Conservation (phyloP, 1,139 yeast genomes). For the Hanseniaspora uvarum region DNA sequence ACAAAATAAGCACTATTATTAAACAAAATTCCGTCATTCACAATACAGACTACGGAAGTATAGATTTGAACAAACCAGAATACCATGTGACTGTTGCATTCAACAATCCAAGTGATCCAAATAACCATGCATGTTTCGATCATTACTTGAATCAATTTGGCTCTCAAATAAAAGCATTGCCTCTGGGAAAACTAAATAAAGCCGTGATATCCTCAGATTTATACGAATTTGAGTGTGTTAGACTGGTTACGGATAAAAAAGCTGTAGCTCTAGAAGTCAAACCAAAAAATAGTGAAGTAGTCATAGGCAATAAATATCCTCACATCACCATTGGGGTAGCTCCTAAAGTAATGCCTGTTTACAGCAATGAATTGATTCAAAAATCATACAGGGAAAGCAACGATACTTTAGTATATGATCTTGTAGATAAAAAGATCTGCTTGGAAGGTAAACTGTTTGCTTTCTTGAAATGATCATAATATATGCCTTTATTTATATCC, state of each 20-base stretch:
- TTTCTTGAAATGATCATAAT: background rate
- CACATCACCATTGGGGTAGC: slow-evolving; percentile 74
- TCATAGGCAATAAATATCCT: slow-evolving; percentile 39
- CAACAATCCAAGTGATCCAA: slow-evolving; percentile 30
- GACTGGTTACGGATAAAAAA: slow-evolving; percentile 43
- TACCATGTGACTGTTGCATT: slow-evolving; percentile 81
- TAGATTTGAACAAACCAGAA: slow-evolving; percentile 24
- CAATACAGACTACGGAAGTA: background rate
- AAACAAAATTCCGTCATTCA: background rate
- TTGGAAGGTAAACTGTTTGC: slow-evolving; percentile 16
- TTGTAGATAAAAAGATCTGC: slow-evolving; percentile 19
- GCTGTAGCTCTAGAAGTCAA: slow-evolving; percentile 51
- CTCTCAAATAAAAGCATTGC: background rate
- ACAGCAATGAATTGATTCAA: slow-evolving; percentile 39
- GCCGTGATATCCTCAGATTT: slow-evolving; percentile 20
- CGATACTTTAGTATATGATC: slow-evolving; percentile 22
- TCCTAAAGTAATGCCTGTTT: slow-evolving; percentile 40
- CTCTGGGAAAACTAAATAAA: background rate
- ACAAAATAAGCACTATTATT: background rate
- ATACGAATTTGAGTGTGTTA: slow-evolving; percentile 37
- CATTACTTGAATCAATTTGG: background rate
- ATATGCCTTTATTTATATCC: background rate
- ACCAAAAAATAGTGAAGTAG: slow-evolving; percentile 29
- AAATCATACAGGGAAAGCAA: slow-evolving; percentile 18
- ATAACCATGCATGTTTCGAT: slow-evolving; percentile 18